A percentile compares a stretch with the other conserved stretches of the same genome.
phyloP scores from a whole-genome alignment of 208 protist genomes.

The Acanthamoeba lenticulata region DNA sequence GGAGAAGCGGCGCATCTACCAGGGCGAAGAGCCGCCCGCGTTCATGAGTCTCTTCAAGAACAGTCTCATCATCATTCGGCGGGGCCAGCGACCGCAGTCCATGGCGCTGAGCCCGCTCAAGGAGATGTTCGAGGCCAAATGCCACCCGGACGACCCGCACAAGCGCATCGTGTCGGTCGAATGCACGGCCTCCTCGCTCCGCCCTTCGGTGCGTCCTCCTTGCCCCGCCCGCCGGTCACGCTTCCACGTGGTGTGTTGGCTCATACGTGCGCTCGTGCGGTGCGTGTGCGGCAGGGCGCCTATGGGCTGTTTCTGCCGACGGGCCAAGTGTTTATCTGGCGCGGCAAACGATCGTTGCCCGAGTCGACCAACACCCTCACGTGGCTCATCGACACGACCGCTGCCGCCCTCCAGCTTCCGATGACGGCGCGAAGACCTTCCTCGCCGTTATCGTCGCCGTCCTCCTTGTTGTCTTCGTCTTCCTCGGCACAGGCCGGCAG shows the following conservation, averaged over 20 bases:
- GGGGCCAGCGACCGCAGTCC: background rate
- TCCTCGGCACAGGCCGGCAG: background rate
- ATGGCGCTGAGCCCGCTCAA: background rate
- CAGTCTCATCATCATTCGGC: background rate
- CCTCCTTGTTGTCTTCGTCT: background rate
- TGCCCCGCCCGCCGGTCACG: background rate
- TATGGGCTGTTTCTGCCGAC: background rate
- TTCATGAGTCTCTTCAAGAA: conserved; percentile 3
- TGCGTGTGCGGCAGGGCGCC: background rate
- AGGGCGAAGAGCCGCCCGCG: background rate
- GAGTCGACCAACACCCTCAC: background rate
- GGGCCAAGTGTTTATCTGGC: background rate
- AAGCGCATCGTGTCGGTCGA: background rate
- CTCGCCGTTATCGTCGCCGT: background rate
- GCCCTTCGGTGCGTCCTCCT: background rate
- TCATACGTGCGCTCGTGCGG: background rate
- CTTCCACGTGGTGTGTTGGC: background rate
- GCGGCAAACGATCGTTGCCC: background rate
- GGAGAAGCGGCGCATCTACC: background rate
- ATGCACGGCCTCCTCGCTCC: background rate
- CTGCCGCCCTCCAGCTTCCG: background rate
- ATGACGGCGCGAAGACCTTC: background rate
- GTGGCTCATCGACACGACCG: background rate
- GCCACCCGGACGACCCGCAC: background rate
- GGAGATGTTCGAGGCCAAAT: conserved; percentile 30